Conservation (phyloP, 768 basidiomycete genomes). For the Hygrocybe punicea region DNA sequence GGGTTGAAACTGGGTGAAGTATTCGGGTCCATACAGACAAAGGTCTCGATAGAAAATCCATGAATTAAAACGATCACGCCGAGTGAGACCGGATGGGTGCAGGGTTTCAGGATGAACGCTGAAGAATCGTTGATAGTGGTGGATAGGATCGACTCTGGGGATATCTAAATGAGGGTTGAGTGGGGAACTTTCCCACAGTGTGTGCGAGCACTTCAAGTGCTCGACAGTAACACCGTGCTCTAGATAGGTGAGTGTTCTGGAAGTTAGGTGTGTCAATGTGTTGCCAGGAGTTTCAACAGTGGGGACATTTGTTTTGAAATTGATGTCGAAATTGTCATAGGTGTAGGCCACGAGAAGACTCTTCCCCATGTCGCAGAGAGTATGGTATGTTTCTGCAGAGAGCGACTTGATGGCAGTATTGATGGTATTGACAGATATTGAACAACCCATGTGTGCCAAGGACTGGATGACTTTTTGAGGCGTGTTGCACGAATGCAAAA, state of each 20-base stretch:
- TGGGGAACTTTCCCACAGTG: not conserved
- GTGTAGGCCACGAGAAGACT: constrained; percentile 3
- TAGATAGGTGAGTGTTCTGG: not conserved
- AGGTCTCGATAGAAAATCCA: not conserved
- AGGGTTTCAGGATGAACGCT: not conserved
- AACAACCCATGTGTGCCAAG: constrained; percentile 12
- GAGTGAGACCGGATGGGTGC: not conserved
- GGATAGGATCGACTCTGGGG: too few species aligned
- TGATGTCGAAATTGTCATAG: constrained; percentile 21
- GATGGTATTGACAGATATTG: not conserved
- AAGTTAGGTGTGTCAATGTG: constrained; percentile 4
- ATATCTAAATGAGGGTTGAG: too few species aligned
- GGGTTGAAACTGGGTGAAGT: not conserved
- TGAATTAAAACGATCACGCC: not conserved
- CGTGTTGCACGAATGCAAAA: constrained; percentile 19
- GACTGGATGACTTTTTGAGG: constrained; percentile 24
- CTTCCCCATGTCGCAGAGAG: constrained; percentile 4
- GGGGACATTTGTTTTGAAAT: constrained; percentile 11
- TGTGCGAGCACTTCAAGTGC: not conserved
- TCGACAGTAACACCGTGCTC: not conserved
- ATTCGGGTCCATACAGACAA: not conserved
- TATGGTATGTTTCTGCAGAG: constrained; percentile 5
- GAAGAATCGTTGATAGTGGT: not conserved
- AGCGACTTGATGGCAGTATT: not conserved
- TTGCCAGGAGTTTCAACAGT: constrained; percentile 11